Evolutionary conservation across 495 filamentous ascomycete genomes (phyloP).

Genomic region (Aspergillus bridgeri): DNA sequence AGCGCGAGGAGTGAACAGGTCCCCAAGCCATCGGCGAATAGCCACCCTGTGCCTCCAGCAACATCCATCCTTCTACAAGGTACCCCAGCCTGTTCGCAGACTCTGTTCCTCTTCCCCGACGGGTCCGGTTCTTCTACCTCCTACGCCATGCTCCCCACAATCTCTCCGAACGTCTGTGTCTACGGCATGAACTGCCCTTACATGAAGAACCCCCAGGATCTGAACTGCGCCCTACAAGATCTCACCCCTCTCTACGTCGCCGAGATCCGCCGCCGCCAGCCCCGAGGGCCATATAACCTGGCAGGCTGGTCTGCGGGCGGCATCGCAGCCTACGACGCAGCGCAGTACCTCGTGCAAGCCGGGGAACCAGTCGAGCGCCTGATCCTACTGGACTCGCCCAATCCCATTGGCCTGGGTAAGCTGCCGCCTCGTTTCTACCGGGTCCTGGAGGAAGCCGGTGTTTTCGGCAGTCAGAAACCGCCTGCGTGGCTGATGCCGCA

Average conservation of each 20-base stretch:
- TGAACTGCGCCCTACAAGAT: conserved; percentile 53
- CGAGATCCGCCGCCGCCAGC: conserved; percentile 68
- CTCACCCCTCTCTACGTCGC: conserved; percentile 57
- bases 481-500: conserved; percentile 81
- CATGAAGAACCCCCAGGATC: conserved; percentile 58
- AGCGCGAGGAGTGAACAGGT: conserved; percentile 40
- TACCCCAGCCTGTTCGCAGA: conserved; percentile 28
- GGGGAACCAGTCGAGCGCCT: conserved; percentile 70
- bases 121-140: conserved; percentile 41
- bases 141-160: conserved; percentile 56
- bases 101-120: conserved; percentile 37
- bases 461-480: conserved; percentile 66
- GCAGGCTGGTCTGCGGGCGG: conserved; percentile 85
- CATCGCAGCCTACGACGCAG: conserved; percentile 82
- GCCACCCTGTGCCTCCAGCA: conserved; percentile 31
- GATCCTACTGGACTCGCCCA: conserved; percentile 80
- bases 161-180: conserved; percentile 53
- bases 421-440: conserved; percentile 71
- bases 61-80: conserved; percentile 45
- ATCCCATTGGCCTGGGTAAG: conserved; percentile 71
- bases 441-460: conserved; percentile 76
- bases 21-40: conserved; percentile 15
- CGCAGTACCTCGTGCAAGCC: conserved; percentile 62
- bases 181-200: conserved; percentile 66
- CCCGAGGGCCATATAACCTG: conserved; percentile 66